Conservation (phyloP, 805 yeast genomes). For the Nakazawaea ernobii region DNA sequence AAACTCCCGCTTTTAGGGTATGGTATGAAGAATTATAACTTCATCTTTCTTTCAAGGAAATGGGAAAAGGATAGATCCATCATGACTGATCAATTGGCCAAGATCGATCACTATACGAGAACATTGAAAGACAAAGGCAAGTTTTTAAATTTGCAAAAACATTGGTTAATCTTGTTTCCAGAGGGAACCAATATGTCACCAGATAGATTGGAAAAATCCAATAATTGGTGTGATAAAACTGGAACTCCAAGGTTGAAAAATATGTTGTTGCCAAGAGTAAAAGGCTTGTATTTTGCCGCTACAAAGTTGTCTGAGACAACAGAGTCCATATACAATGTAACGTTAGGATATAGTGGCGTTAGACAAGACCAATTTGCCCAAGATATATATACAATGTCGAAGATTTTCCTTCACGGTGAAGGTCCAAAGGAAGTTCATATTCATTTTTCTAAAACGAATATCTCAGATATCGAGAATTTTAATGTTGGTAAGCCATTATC, state of each 20-base stretch:
- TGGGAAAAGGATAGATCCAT: constrained; percentile 73
- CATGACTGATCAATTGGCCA: constrained; percentile 48
- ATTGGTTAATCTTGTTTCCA: constrained; percentile 76
- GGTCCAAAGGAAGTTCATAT: constrained; percentile 67
- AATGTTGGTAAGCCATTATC: constrained; percentile 39
- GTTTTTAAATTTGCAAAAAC: constrained; percentile 37
- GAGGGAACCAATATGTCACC: constrained; percentile 88
- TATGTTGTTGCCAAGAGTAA: constrained; percentile 73
- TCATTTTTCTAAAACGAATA: constrained; percentile 51
- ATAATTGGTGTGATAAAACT: constrained; percentile 48
- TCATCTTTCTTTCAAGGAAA: constrained; percentile 75
- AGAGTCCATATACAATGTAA: constrained; percentile 68
- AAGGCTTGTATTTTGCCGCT: constrained; percentile 71
- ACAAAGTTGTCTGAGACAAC: constrained; percentile 47
- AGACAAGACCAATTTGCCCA: constrained; percentile 65
- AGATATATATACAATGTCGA: constrained; percentile 58
- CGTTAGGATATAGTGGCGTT: constrained; percentile 79
- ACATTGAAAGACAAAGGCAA: constrained; percentile 49
- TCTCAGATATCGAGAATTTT: constrained; percentile 60
- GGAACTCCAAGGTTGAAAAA: constrained; percentile 47
- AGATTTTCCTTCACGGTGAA: constrained; percentile 60
- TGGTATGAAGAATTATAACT: constrained; percentile 77
- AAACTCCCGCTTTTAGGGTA: constrained; percentile 72
- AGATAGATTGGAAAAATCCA: constrained; percentile 55
- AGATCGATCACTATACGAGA: constrained; percentile 32